phyloP scores from a whole-genome alignment of 371 early-diverging fungal species.

The Basidiobolus meristosporus region DNA sequence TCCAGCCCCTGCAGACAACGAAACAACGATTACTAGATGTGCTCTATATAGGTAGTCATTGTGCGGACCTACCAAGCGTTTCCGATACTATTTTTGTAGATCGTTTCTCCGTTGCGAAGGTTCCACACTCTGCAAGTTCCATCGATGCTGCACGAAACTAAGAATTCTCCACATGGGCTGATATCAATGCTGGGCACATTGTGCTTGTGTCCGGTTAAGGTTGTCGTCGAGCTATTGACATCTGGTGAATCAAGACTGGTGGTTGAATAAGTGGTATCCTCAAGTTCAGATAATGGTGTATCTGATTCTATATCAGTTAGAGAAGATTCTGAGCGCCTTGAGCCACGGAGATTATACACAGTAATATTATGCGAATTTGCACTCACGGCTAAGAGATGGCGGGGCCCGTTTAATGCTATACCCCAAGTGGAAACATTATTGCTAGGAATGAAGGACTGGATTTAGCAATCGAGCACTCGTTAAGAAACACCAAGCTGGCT shows the following conservation, averaged over 20 bases:
- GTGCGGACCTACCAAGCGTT: neutral
- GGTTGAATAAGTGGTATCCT: neutral
- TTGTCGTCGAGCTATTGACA: too few relatives aligned
- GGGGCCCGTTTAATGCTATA: slow-evolving; percentile 25
- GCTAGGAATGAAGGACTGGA: too few relatives aligned
- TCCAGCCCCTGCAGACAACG: slow-evolving; percentile 5
- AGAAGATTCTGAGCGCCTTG: too few relatives aligned
- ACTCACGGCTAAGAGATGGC: slow-evolving; percentile 29
- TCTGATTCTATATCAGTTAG: neutral
- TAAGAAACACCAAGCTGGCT: neutral
- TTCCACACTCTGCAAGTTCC: slow-evolving; percentile 23
- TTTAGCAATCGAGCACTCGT: too few relatives aligned
- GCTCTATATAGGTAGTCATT: neutral
- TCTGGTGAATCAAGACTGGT: too few relatives aligned
- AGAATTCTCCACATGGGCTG: slow-evolving; percentile 20
- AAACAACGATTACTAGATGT: neutral
- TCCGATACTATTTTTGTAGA: slow-evolving; percentile 3
- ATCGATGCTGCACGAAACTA: slow-evolving; percentile 38
- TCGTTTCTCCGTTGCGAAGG: slow-evolving; percentile 8
- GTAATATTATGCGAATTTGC: slow-evolving; percentile 31
- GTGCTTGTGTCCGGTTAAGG: slow-evolving; percentile 22
- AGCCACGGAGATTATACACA: slow-evolving; percentile 20
- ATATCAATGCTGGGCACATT: slow-evolving; percentile 42
- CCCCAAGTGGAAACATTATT: slow-evolving; percentile 33
- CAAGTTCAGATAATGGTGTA: neutral